phyloP scores from a whole-genome alignment of 129 eudicot species.

The Chrysanthemum seticuspe region DNA sequence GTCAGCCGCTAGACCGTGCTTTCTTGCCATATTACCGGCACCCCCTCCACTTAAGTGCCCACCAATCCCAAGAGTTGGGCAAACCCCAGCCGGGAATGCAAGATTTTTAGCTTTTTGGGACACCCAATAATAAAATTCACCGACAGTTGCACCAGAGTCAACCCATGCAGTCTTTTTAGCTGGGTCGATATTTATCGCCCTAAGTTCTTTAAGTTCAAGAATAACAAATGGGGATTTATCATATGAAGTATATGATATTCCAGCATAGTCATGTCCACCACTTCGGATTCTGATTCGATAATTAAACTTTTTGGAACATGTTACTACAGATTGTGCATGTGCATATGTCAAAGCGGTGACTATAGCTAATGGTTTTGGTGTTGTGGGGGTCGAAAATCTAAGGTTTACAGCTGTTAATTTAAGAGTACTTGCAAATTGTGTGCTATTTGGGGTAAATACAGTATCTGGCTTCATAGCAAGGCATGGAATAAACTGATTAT shows the following conservation, averaged over 20 bases:
- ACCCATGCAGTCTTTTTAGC: conserved; percentile 18
- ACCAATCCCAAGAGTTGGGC: conserved; percentile 18
- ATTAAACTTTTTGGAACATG: conserved; percentile 10
- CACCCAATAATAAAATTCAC: conserved; percentile 26
- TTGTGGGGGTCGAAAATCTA: neutral
- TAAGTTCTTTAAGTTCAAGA: conserved; percentile 27
- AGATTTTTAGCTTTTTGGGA: conserved; percentile 14
- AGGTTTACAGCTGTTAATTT: neutral
- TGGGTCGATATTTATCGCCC: neutral
- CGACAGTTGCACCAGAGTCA: conserved; percentile 23
- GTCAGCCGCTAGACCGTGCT: neutral
- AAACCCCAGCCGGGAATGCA: conserved; percentile 29
- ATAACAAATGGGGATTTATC: conserved; percentile 10
- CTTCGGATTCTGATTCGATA: conserved; percentile 21
- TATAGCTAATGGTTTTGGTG: no score
- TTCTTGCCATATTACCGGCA: conserved; percentile 9
- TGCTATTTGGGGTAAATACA: neutral
- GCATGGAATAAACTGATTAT: conserved; percentile 5
- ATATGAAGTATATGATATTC: conserved; percentile 13
- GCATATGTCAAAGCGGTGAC: neutral
- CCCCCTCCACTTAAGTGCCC: conserved; percentile 23
- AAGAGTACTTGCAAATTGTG: neutral
- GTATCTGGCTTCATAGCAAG: neutral
- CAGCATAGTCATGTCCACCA: conserved; percentile 30
- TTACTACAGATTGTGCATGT: conserved; percentile 6